Evolutionary conservation across 129 eudicot genomes (phyloP), one percentile per base, ranked within the genome.

Genomic region (Ambrosia artemisiifolia): DNA sequence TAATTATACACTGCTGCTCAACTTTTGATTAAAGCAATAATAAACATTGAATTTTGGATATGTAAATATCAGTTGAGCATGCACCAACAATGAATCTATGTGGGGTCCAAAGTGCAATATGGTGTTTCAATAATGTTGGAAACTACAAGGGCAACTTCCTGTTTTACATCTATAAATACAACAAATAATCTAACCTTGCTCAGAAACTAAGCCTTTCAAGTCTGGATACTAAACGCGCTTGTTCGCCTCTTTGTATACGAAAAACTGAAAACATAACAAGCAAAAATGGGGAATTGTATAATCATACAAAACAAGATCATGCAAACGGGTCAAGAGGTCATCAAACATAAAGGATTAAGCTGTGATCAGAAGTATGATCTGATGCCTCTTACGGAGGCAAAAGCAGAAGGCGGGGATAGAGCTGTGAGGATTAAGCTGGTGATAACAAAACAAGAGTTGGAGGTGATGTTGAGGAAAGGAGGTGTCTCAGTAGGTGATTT

Each of bases 261-360:
- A 40, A 40, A 7, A 40, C 11, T 13, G 3, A 10, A 65, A 65
- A 43, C 48, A 70, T 49, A 79, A 17, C 70, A 5, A 55, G 64
- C 34, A 54, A 56, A 65, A 7, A 91, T 91, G 96, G 96, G 97
- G 35, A 88, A 91, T 54, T 88, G 97, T 83, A 66, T 88, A 65
- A 80, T 47, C 71, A 63, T 62, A 59, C 84, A 88, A 75, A 71
- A 76, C 66, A 82, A 76, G 78, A 75, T 82, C 69, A 86, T 91
- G 82, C 86, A 82, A 82, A 76, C 79, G 60, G 86, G 80, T 43
- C 83, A 85, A 61, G 77, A 83, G 38, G 65, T 83, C 74, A 72
- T 81, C 19, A 79, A 83, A 72, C 85, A 79, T 76, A 88, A 68
- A 75, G 63, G 86, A 18, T 85, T 81, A 18, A 62, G 72, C 5